A percentile compares a stretch with the other conserved stretches of the same genome.
phyloP scores from a whole-genome alignment of 1,284 basidiomycete genomes.

The Marasmius oreades region DNA sequence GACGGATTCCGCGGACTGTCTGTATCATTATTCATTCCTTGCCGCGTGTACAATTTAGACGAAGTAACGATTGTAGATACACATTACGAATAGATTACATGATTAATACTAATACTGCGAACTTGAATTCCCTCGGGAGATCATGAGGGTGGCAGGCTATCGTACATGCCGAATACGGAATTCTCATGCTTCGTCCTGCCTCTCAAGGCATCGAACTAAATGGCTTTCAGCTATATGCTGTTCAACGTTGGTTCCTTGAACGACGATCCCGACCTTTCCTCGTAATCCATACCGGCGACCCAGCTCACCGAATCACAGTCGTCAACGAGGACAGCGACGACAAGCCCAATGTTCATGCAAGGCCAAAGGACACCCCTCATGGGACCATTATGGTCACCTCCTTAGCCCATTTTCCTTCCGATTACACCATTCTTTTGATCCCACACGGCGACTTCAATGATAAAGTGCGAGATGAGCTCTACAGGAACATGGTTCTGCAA shows the following conservation, averaged over 20 bases:
- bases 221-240: constrained; percentile 77
- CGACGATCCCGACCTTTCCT: constrained; percentile 58
- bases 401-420: constrained; percentile 77
- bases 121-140: no score
- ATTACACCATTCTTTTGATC: constrained; percentile 76
- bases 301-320: constrained; percentile 61
- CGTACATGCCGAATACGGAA: not conserved
- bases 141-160: no score
- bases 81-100: no score
- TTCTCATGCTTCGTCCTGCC: constrained; percentile 6
- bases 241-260: constrained; percentile 79
- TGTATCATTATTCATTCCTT: no score
- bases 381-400: constrained; percentile 78
- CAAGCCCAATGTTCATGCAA: constrained; percentile 65
- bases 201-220: constrained; percentile 26
- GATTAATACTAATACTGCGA: no score
- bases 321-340: constrained; percentile 49
- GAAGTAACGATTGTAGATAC: no score
- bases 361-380: constrained; percentile 64
- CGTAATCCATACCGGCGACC: constrained; percentile 71
- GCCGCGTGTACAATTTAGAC: no score
- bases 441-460: constrained; percentile 62
- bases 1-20: no score
- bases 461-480: constrained; percentile 58
- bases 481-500: constrained; percentile 73